phyloP scores from a whole-genome alignment of 2,329 filamentous ascomycete genomes.

The Colletotrichum lupini region DNA sequence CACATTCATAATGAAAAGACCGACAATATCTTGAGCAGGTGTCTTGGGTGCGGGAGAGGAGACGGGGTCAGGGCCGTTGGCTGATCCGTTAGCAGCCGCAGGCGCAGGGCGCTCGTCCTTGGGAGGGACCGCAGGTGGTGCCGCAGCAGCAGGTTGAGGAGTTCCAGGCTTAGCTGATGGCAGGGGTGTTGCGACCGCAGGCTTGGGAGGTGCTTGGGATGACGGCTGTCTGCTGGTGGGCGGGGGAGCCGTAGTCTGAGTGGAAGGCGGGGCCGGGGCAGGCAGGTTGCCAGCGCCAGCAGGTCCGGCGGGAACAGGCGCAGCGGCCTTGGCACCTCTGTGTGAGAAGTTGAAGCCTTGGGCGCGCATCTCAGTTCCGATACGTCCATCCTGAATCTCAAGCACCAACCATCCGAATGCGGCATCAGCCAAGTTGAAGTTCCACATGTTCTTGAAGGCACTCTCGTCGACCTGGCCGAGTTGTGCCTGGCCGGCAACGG shows the following conservation, averaged over 20 bases:
- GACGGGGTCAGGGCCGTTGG: conserved; percentile 62
- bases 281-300: conserved; percentile 47
- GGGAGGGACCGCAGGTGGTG: conserved; percentile 62
- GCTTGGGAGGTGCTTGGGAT: conserved; percentile 54
- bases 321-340: conserved; percentile 79
- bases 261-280: conserved; percentile 49
- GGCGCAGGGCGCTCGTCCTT: conserved; percentile 63
- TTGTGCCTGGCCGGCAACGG: conserved; percentile 75
- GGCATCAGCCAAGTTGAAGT: conserved; percentile 97
- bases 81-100: conserved; percentile 62
- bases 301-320: conserved; percentile 50
- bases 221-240: conserved; percentile 48
- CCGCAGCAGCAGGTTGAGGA: conserved; percentile 61
- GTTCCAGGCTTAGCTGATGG: conserved; percentile 54
- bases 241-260: conserved; percentile 48
- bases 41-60: conserved; percentile 71
- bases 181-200: conserved; percentile 49
- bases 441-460: conserved; percentile 99
- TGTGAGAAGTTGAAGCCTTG: conserved; percentile 99
- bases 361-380: conserved; percentile 97
- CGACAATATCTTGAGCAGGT: conserved; percentile 75
- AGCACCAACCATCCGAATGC: conserved; percentile 96
- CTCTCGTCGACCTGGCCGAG: conserved; percentile 96
- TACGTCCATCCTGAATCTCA: conserved; percentile 94
- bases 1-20: conserved; percentile 90